Evolutionary conservation across 108 stramenopile genomes (phyloP), one percentile per base, ranked within the genome.

Genomic region (Discostella stelligeroides): DNA sequence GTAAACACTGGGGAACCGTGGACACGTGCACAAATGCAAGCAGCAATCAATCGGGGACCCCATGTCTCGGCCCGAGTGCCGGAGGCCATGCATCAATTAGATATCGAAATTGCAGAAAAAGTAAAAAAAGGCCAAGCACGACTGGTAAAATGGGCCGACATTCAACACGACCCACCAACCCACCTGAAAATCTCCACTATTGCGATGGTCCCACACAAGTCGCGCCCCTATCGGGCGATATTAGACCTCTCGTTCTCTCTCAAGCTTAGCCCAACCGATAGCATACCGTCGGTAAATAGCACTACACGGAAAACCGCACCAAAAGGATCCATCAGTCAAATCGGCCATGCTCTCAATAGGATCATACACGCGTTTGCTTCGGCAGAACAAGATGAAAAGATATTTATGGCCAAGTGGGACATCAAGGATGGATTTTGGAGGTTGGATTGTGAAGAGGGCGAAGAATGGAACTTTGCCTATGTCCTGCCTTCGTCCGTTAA

Each of bases 381-480:
- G 21, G 48, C 69, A 8, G 47, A 57, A 15, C 34, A 48, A 1
- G 21, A 51, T 18, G 59, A 28, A 0, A 61, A 49, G 23, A 68
- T 75, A 6, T 40, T 54, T 5, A 63, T 68, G 46, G 48, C 73
- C 7, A 75, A 75, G 27, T 68, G 25, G 46, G 66, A 75, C 24
- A 45, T 75, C 27, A 75, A 75, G 42, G 73, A 75, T 43, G 66
- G 73, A 0, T 75, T 75, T 41, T 75, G 73, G 73, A 6, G 67
- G 12, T 15, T 75, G 53, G 53, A 50, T 12, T 67, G 66, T 20
- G 23, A 11, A 0, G 47, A 18, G 29, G 73, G 73, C 15, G 54
- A 62, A 4, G 66, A 75, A 25, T 75, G 66, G 66, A 75, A 75
- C 27, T 75, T 75, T 46, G 58, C 66, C 14, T 75, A 75, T 14